Conservation (phyloP, 1,284 basidiomycete genomes). For the Marasmius tenuissimus region DNA sequence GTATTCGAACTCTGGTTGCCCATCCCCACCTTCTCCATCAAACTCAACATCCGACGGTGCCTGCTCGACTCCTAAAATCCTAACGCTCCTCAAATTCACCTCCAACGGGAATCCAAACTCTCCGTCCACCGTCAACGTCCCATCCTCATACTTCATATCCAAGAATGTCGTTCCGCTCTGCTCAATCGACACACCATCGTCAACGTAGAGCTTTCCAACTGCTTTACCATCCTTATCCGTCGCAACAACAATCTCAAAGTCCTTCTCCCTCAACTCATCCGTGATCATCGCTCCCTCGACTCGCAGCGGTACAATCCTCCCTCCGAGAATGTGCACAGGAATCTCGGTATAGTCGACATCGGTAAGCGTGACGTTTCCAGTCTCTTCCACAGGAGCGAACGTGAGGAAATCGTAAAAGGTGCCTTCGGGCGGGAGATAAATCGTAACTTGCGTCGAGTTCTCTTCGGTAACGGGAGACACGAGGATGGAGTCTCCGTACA, state of each 20-base stretch:
- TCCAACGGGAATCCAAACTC: slow-evolving; percentile 47
- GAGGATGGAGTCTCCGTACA: slow-evolving; percentile 66
- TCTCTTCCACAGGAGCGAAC: slow-evolving; percentile 45
- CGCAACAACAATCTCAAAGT: slow-evolving; percentile 65
- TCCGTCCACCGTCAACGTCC: slow-evolving; percentile 47
- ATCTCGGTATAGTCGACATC: slow-evolving; percentile 58
- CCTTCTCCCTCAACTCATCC: slow-evolving; percentile 47
- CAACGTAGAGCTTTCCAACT: slow-evolving; percentile 54
- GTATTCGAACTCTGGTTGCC: slow-evolving; percentile 3
- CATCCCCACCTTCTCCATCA: not conserved
- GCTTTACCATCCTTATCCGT: slow-evolving; percentile 49
- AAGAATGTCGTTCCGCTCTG: slow-evolving; percentile 43
- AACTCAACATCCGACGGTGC: slow-evolving; percentile 31
- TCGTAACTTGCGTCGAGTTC: slow-evolving; percentile 55
- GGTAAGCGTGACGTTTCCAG: slow-evolving; percentile 44
- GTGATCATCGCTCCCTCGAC: slow-evolving; percentile 59
- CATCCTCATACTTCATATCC: slow-evolving; percentile 40
- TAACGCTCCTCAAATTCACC: slow-evolving; percentile 44
- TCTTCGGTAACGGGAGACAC: slow-evolving; percentile 69
- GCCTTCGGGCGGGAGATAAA: slow-evolving; percentile 60
- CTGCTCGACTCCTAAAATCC: slow-evolving; percentile 40
- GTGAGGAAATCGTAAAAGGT: slow-evolving; percentile 66
- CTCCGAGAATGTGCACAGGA: slow-evolving; percentile 62
- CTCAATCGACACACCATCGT: slow-evolving; percentile 60
- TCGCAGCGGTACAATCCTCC: slow-evolving; percentile 57